Evolutionary conservation across 2,329 filamentous ascomycete species (phyloP).

Genomic region (Exophiala sp.): DNA sequence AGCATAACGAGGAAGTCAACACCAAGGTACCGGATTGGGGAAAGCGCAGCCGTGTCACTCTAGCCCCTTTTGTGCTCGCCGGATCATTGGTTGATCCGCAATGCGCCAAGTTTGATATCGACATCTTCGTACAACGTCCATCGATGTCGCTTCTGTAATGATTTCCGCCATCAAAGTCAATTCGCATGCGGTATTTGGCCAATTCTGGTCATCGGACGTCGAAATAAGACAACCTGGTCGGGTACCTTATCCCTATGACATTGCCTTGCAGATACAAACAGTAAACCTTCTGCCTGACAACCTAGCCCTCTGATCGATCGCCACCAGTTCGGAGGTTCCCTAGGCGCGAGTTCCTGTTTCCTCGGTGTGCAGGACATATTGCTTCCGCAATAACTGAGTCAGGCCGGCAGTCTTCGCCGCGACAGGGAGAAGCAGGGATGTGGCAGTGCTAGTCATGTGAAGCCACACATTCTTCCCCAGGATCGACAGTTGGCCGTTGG

Average conservation of each 20-base stretch:
- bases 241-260: too few relatives aligned
- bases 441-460: background rate
- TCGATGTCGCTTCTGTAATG: background rate
- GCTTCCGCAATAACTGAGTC: too few relatives aligned
- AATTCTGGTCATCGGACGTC: too few relatives aligned
- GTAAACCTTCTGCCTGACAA: too few relatives aligned
- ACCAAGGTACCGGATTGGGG: conserved; percentile 3
- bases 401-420: background rate
- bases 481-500: background rate
- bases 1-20: conserved; percentile 1
- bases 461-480: background rate
- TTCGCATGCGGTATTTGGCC: too few relatives aligned
- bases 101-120: background rate
- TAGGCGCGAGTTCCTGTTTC: too few relatives aligned
- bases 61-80: background rate
- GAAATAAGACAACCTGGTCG: too few relatives aligned
- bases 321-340: too few relatives aligned
- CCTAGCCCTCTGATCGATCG: too few relatives aligned
- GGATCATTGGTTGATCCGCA: background rate
- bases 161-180: too few relatives aligned
- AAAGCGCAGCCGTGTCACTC: conserved; percentile 17
- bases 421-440: background rate
- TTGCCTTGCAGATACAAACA: too few relatives aligned
- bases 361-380: too few relatives aligned
- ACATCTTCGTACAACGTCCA: background rate